These are phyloP conservation scores for Calonectria honghensis DNA, from an alignment of 2,329 filamentous ascomycete species.

Conservation along the genomic window DNA sequence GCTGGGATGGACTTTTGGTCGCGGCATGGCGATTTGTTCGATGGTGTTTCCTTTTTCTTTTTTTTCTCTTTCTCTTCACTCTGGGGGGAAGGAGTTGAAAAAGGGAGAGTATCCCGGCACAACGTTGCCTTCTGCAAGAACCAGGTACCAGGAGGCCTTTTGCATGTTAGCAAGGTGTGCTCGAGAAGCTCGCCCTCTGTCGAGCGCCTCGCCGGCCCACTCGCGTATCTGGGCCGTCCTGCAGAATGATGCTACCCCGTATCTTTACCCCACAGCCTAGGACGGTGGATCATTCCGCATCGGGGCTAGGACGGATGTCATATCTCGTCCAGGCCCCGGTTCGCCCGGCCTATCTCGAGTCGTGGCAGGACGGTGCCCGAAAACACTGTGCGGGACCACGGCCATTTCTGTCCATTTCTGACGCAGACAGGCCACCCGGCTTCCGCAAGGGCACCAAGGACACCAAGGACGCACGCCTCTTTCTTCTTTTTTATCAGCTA, in stretches of 20 bases:
- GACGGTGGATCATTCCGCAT: constrained; percentile 25
- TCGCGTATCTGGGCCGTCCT: constrained; percentile 24
- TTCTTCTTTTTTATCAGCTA: neutral
- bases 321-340: constrained; percentile 28
- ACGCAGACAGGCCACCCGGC: neutral
- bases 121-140: neutral
- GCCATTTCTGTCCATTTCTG: neutral
- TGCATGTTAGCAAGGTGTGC: constrained; percentile 16
- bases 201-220: constrained; percentile 17
- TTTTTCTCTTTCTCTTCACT: too few relatives aligned
- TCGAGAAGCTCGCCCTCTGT: constrained; percentile 13
- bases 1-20: constrained; percentile 69
- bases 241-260: constrained; percentile 34
- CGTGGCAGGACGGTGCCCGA: constrained; percentile 35
- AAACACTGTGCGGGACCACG: constrained; percentile 32
- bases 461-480: neutral
- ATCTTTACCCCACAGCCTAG: constrained; percentile 38
- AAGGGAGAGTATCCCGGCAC: constrained; percentile 4
- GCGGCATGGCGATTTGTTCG: constrained; percentile 63
- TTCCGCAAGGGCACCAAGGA: neutral
- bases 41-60: neutral
- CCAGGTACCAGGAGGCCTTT: constrained; percentile 14
- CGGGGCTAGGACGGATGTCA: constrained; percentile 31
- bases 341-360: constrained; percentile 28
- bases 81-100: neutral